Conservation (phyloP, 352 stramenopile species). For the Globisporangium spinosum region DNA sequence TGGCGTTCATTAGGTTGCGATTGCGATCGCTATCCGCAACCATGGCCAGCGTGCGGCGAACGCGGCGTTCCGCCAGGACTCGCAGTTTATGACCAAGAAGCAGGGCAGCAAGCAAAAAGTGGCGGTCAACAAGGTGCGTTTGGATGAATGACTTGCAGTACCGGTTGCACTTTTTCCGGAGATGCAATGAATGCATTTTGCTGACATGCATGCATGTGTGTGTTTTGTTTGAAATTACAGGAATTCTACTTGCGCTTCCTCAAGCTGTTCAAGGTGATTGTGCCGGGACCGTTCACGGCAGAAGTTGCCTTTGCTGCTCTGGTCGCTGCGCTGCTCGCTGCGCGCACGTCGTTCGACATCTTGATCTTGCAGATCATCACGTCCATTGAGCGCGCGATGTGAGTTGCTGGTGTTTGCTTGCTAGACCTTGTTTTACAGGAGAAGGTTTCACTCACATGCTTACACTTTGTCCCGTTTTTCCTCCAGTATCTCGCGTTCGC, state of each 20-base stretch:
- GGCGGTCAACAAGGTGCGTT: conserved; percentile 52
- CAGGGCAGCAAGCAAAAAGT: conserved; percentile 60
- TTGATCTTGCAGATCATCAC: conserved; percentile 73
- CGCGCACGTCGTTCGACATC: conserved; percentile 78
- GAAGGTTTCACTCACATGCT: background rate
- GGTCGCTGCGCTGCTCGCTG: conserved; percentile 55
- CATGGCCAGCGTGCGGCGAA: conserved; percentile 56
- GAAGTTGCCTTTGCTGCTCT: conserved; percentile 66
- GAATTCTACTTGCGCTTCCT: conserved; percentile 63
- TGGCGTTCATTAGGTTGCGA: conserved; percentile 34
- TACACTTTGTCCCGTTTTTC: background rate
- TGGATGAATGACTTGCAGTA: background rate
- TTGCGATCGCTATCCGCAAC: conserved; percentile 65
- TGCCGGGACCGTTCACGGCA: conserved; percentile 59
- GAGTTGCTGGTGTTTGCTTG: conserved; percentile 8
- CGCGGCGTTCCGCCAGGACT: conserved; percentile 43
- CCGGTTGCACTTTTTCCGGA: background rate
- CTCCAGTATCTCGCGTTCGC: conserved; percentile 61
- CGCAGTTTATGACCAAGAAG: conserved; percentile 77
- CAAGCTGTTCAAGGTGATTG: conserved; percentile 70
- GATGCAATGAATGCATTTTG: background rate
- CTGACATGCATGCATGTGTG: background rate
- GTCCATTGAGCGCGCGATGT: conserved; percentile 72
- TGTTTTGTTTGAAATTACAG: conserved; percentile 6
- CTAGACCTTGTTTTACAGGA: background rate